Conservation (phyloP, 768 basidiomycete species). For the Trametes gibbosa region DNA sequence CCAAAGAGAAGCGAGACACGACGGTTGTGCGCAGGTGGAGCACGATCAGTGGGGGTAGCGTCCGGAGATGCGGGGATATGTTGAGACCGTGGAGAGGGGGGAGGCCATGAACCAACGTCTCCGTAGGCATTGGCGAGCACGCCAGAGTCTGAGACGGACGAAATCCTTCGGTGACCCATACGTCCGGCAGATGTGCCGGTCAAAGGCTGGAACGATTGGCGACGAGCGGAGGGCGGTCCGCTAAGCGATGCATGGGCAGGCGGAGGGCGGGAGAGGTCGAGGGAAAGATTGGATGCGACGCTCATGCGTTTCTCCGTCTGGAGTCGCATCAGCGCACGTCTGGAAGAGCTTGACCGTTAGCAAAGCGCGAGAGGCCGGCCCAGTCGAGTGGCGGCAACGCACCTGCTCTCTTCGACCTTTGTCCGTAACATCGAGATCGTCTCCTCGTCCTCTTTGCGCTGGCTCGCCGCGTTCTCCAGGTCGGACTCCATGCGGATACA, state of each 20-base stretch:
- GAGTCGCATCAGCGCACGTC: constrained; percentile 83
- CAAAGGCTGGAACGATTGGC: constrained; percentile 74
- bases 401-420: constrained; percentile 91
- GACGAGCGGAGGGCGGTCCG: constrained; percentile 56
- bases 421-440: constrained; percentile 70
- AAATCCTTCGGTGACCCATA: constrained; percentile 64
- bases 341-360: constrained; percentile 27
- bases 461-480: constrained; percentile 43
- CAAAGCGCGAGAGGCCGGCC: not conserved
- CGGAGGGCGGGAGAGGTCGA: constrained; percentile 55
- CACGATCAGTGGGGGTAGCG: constrained; percentile 6
- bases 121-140: constrained; percentile 33
- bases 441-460: constrained; percentile 66
- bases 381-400: constrained; percentile 20
- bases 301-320: constrained; percentile 77
- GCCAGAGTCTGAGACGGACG: constrained; percentile 68
- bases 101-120: constrained; percentile 16
- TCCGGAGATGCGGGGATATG: constrained; percentile 17
- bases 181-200: constrained; percentile 51
- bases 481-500: constrained; percentile 57
- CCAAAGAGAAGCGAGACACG: constrained; percentile 56
- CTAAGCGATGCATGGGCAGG: constrained; percentile 32
- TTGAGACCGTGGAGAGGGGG: constrained; percentile 12
- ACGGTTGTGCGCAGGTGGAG: constrained; percentile 15
- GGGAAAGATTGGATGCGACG: constrained; percentile 41